Evolutionary conservation across 768 basidiomycete species (phyloP).

Genomic region (Polyporus arcularius): DNA sequence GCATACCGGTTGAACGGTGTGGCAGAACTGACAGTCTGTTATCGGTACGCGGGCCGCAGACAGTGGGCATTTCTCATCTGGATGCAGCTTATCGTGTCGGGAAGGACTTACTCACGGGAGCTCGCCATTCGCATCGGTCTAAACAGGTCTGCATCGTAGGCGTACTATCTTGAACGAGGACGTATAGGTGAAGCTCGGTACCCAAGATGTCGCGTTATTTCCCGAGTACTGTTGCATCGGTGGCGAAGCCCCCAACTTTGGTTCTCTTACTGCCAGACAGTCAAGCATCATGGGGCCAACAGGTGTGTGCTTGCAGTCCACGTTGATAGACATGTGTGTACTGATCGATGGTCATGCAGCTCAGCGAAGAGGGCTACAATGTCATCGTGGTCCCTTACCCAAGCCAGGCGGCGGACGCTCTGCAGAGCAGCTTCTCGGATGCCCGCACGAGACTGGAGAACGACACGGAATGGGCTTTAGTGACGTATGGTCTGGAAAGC

Average conservation of each 20-base stretch:
- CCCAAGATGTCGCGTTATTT: constrained; percentile 20
- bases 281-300: constrained; percentile 39
- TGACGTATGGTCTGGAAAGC: constrained; percentile 18
- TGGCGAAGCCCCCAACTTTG: constrained; percentile 32
- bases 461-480: constrained; percentile 11
- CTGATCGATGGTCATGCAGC: constrained; percentile 20
- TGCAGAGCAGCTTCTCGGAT: constrained; percentile 23
- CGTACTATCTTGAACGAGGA: no score
- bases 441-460: constrained; percentile 4
- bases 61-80: no score
- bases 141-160: no score
- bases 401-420: constrained; percentile 10
- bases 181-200: neutral
- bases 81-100: neutral
- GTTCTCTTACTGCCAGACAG: constrained; percentile 33
- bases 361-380: constrained; percentile 43
- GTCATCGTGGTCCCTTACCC: constrained; percentile 35
- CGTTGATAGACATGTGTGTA: neutral
- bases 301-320: constrained; percentile 26
- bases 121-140: no score
- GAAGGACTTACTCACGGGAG: no score
- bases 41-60: neutral
- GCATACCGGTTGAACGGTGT: no score
- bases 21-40: neutral
- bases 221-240: constrained; percentile 33